These are phyloP conservation scores for Pinus albicaulis DNA, from an alignment of 75 land plant genomes.

Conservation along the genomic window DNA sequence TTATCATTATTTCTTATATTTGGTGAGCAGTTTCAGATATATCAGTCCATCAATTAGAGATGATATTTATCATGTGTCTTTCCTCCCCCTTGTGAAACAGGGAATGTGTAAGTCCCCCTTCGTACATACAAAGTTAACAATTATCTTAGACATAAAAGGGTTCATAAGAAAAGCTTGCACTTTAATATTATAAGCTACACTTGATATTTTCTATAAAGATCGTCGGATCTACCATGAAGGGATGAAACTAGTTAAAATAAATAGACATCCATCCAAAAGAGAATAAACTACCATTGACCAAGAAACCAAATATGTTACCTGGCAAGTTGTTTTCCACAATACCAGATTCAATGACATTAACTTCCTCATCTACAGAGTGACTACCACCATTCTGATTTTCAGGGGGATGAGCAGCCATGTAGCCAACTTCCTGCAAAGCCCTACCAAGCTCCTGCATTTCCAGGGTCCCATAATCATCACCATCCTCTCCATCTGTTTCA, in stretches of 20 bases:
- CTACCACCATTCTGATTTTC: slow-evolving; percentile 17
- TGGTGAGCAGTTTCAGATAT: background rate
- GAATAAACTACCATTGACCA: background rate
- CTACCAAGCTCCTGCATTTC: slow-evolving; percentile 50
- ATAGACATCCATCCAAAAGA: background rate
- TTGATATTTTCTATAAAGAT: background rate
- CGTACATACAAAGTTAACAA: background rate
- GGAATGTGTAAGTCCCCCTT: background rate
- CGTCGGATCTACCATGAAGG: background rate
- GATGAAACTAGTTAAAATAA: background rate
- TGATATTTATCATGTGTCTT: too few species aligned
- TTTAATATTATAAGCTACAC: background rate
- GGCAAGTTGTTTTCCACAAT: slow-evolving; percentile 15
- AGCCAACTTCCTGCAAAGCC: slow-evolving; percentile 60
- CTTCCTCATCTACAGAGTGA: slow-evolving; percentile 1
- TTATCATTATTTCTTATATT: background rate
- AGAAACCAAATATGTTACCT: slow-evolving; percentile 18
- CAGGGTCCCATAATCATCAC: slow-evolving; percentile 42
- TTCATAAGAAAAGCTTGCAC: background rate
- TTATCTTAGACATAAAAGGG: background rate
- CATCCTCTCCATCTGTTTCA: slow-evolving; percentile 18
- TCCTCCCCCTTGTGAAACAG: background rate
- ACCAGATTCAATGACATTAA: slow-evolving; percentile 6
- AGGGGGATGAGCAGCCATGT: slow-evolving; percentile 31
- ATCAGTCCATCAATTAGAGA: background rate